Evolutionary conservation across 176 grass and related monocot species (phyloP), one percentile per base, ranked within the genome.

Genomic region (Avena sativa): DNA sequence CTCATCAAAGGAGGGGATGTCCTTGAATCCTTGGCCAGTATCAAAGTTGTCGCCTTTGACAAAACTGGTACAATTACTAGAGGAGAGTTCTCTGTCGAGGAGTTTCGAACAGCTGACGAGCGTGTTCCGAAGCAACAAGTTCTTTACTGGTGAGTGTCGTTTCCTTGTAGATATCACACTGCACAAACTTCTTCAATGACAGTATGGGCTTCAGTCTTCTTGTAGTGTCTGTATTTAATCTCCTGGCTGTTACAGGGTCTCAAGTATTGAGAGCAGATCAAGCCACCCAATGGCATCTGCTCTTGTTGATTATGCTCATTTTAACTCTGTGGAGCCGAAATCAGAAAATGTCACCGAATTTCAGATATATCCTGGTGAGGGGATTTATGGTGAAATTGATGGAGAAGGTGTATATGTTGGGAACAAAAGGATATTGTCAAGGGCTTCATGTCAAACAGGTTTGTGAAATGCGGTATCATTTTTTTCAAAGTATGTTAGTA

Each of bases 1-100:
- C 87, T 99, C 28, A 85, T 99, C 68, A 99, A 99, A 88, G 97
- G 97, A 84, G 97, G 97, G 15, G 94, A 99, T 83, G 91, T 96
- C 78, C 92, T 99, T 32, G 97, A 99, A 94, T 85, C 83, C 71
- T 49, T 99, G 70, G 89, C 94, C 2, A 85, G 40, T 14, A 88
- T 93, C 50, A 94, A 91, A 77, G 88, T 97, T 59, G 94, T 92
- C 1, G 94, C 94, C 30, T 96, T 99, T 36, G 97, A 99, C 66
- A 99, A 99, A 88, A 99, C 94, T 6, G 94, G 97, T 56, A 99
- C 97, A 50, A 91, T 99, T 32, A 99, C 94, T 52, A 94, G 89
- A 89, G 97, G 94, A 47, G 97, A 97, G 69, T 99, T 99, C 62
- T 81, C 65, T 65, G 94, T 99, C 10, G 86, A 86, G 36, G 92